Conservation (phyloP, 352 stramenopile species). For the Globisporangium heterothallicum region DNA sequence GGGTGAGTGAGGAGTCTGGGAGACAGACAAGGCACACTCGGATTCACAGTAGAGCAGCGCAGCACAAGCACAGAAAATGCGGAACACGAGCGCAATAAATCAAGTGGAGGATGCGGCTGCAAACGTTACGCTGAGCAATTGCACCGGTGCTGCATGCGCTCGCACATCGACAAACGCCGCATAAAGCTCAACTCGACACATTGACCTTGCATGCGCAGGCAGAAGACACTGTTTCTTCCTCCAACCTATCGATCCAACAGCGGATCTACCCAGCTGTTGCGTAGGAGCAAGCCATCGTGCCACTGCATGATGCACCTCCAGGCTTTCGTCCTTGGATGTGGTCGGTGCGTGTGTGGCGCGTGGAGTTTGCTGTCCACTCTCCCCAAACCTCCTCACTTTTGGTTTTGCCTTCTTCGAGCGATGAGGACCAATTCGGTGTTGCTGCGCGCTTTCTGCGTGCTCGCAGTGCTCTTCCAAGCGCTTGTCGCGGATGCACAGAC, state of each 20-base stretch:
- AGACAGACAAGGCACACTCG: too few species aligned
- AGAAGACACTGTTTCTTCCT: too few species aligned
- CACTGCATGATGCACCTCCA: background rate
- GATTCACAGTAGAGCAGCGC: too few species aligned
- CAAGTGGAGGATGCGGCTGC: too few species aligned
- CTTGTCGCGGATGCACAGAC: slow-evolving; percentile 16
- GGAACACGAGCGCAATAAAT: slow-evolving; percentile 5
- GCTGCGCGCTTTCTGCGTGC: slow-evolving; percentile 1
- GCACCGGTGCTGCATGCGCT: background rate
- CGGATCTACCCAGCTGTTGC: slow-evolving; percentile 1
- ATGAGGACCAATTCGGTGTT: background rate
- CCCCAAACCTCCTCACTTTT: slow-evolving; percentile 1
- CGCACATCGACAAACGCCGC: too few species aligned
- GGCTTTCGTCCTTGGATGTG: too few species aligned
- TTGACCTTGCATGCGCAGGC: too few species aligned
- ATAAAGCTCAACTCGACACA: too few species aligned
- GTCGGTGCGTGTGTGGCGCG: too few species aligned
- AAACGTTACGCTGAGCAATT: too few species aligned
- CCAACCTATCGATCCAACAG: slow-evolving; percentile 5
- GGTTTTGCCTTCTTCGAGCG: background rate
- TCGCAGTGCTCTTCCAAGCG: background rate
- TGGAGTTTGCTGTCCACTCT: background rate
- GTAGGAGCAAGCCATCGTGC: too few species aligned
- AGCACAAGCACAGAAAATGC: background rate
- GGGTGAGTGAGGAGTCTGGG: too few species aligned